Evolutionary conservation across 257 asterid species (phyloP).

Genomic region (Nicotiana knightiana): DNA sequence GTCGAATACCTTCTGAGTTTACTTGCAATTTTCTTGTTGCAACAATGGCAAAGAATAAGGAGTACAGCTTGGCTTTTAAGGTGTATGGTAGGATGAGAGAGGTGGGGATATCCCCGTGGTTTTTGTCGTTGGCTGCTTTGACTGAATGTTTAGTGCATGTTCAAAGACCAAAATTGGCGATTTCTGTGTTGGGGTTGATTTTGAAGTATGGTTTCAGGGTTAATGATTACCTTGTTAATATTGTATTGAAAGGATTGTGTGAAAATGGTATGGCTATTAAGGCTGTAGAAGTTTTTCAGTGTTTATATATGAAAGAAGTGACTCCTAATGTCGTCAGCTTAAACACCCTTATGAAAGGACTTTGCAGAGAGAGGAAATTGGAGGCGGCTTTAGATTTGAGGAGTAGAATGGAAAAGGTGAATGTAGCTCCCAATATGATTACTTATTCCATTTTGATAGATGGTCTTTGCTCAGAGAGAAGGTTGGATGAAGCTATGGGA

Average conservation of each 20-base stretch:
- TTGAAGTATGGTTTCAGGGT: slow-evolving; percentile 45
- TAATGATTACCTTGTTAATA: slow-evolving; percentile 39
- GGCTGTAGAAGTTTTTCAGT: slow-evolving; percentile 39
- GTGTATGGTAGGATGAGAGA: slow-evolving; percentile 36
- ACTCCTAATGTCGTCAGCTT: slow-evolving; percentile 44
- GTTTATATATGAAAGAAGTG: slow-evolving; percentile 33
- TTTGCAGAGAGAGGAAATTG: slow-evolving; percentile 47
- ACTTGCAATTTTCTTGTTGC: slow-evolving; percentile 38
- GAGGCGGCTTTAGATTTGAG: slow-evolving; percentile 40
- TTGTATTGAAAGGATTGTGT: slow-evolving; percentile 51
- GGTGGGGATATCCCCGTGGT: slow-evolving; percentile 27
- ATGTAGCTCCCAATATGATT: slow-evolving; percentile 29
- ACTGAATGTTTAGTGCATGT: slow-evolving; percentile 46
- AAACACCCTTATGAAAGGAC: slow-evolving; percentile 58
- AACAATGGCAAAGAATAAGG: slow-evolving; percentile 50
- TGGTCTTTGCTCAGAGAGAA: slow-evolving; percentile 40
- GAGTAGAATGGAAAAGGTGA: slow-evolving; percentile 46
- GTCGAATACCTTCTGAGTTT: slow-evolving; percentile 35
- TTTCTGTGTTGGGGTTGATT: slow-evolving; percentile 45
- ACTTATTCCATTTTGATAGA: slow-evolving; percentile 46
- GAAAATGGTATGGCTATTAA: slow-evolving; percentile 32
- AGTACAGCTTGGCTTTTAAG: slow-evolving; percentile 34
- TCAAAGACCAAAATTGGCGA: slow-evolving; percentile 33
- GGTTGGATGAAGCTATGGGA: slow-evolving; percentile 35
- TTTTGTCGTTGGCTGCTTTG: slow-evolving; percentile 45